Conservation (phyloP, 2,329 filamentous ascomycete species). For the Fusarium pseudonygamai region DNA sequence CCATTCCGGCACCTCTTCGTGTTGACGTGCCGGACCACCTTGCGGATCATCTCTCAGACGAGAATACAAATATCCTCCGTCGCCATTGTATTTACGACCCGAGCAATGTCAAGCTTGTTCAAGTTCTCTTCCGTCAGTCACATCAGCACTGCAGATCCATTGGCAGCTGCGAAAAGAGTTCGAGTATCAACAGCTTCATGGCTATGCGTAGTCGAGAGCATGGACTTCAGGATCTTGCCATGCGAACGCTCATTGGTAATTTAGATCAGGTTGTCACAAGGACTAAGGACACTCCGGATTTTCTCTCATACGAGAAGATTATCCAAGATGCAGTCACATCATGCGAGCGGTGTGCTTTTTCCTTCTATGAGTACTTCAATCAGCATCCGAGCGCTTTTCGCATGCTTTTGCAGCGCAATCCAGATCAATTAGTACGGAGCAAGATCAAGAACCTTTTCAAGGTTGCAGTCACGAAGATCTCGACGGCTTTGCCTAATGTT, state of each 20-base stretch:
- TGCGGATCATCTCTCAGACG: constrained; percentile 69
- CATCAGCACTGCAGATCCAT: constrained; percentile 54
- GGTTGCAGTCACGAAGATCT: constrained; percentile 62
- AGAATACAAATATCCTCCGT: constrained; percentile 79
- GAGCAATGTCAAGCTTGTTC: constrained; percentile 73
- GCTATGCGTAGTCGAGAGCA: constrained; percentile 22
- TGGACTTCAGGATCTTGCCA: constrained; percentile 57
- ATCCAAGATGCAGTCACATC: constrained; percentile 58
- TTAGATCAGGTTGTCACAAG: constrained; percentile 80
- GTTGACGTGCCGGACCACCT: constrained; percentile 57
- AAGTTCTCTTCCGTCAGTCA: constrained; percentile 67
- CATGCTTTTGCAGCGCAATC: constrained; percentile 70
- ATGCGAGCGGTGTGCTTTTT: constrained; percentile 63
- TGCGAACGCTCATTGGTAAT: constrained; percentile 69
- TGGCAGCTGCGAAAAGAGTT: neutral
- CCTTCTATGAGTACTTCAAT: constrained; percentile 70
- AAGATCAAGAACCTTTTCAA: constrained; percentile 63
- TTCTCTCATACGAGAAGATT: constrained; percentile 63
- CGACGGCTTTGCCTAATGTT: constrained; percentile 54
- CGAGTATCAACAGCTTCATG: constrained; percentile 12
- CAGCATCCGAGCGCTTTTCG: constrained; percentile 66
- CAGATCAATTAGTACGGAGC: constrained; percentile 64
- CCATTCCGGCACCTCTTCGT: constrained; percentile 49
- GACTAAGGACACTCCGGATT: constrained; percentile 73
- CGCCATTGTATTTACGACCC: constrained; percentile 84